phyloP scores from a whole-genome alignment of 208 protist genomes.

The Acanthamoeba sp. region DNA sequence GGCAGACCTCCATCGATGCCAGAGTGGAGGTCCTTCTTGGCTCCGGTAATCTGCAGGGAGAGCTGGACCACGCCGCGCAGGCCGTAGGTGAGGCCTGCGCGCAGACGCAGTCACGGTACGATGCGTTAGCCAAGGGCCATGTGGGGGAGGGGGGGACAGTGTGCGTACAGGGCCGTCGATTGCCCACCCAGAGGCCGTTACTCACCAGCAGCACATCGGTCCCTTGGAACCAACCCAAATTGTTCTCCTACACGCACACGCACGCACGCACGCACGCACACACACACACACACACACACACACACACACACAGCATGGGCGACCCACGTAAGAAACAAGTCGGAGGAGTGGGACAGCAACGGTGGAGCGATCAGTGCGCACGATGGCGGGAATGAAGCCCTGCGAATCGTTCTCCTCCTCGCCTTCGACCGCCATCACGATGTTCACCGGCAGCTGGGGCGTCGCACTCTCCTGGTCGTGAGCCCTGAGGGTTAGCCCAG shows the following conservation, averaged over 20 bases:
- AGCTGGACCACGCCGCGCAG: slow-evolving; percentile 63
- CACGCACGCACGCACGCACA: neutral
- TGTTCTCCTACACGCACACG: neutral
- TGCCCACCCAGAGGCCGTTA: slow-evolving; percentile 73
- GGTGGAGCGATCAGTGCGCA: neutral
- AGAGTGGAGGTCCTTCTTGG: slow-evolving; percentile 54
- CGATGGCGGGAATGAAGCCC: slow-evolving; percentile 47
- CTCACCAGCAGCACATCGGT: slow-evolving; percentile 28
- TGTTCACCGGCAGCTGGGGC: slow-evolving; percentile 67
- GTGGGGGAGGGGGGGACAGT: neutral
- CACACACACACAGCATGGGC: neutral
- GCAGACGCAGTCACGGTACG: neutral
- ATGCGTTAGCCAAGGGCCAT: no score
- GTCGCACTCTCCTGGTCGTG: neutral
- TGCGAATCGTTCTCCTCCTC: slow-evolving; percentile 72
- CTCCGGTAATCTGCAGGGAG: slow-evolving; percentile 7
- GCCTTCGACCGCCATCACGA: slow-evolving; percentile 69
- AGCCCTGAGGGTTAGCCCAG: neutral
- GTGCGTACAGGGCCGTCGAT: slow-evolving; percentile 10
- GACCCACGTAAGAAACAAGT: neutral
- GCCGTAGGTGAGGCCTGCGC: slow-evolving; percentile 70
- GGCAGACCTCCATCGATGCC: slow-evolving; percentile 41
- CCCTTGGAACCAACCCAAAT: slow-evolving; percentile 49
- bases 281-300: neutral
- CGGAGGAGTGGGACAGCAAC: neutral